A percentile compares a stretch with the other conserved stretches of the same genome.
phyloP scores from a whole-genome alignment of 2,329 filamentous ascomycete genomes.

The Aspergillus ustus region DNA sequence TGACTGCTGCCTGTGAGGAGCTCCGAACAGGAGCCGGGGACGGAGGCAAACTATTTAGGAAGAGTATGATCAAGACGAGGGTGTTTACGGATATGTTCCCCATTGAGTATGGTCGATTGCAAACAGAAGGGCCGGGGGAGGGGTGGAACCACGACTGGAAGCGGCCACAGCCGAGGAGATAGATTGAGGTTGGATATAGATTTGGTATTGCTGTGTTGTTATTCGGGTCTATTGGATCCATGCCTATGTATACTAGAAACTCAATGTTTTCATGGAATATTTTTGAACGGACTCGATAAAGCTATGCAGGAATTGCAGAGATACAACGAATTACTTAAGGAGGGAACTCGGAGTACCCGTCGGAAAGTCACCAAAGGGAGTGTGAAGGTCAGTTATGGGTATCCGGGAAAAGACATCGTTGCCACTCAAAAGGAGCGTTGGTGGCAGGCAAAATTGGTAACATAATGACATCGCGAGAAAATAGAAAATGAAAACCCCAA shows the following conservation, averaged over 20 bases:
- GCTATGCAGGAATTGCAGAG: background rate
- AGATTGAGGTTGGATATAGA: background rate
- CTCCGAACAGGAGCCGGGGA: constrained; percentile 61
- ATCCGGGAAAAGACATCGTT: constrained; percentile 26
- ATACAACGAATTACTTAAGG: constrained; percentile 25
- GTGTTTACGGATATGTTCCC: constrained; percentile 77
- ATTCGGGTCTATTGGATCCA: background rate
- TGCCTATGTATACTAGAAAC: background rate
- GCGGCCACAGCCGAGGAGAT: constrained; percentile 49
- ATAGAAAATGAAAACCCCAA: constrained; percentile 27
- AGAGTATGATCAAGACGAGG: constrained; percentile 89
- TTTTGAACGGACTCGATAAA: background rate
- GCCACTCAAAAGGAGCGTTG: constrained; percentile 26
- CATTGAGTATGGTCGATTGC: constrained; percentile 76
- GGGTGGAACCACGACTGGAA: constrained; percentile 97
- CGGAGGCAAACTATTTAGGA: constrained; percentile 71
- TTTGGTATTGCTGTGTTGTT: constrained; percentile 10
- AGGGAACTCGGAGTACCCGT: constrained; percentile 36
- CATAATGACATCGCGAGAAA: constrained; percentile 11
- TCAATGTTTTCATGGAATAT: background rate
- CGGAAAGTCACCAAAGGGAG: constrained; percentile 22
- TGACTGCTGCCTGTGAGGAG: constrained; percentile 85
- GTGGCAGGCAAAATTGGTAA: constrained; percentile 2
- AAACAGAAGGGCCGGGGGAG: constrained; percentile 81
- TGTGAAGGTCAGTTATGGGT: constrained; percentile 7